phyloP scores from a whole-genome alignment of 345 rosid genomes.

The Citrus australasica region DNA sequence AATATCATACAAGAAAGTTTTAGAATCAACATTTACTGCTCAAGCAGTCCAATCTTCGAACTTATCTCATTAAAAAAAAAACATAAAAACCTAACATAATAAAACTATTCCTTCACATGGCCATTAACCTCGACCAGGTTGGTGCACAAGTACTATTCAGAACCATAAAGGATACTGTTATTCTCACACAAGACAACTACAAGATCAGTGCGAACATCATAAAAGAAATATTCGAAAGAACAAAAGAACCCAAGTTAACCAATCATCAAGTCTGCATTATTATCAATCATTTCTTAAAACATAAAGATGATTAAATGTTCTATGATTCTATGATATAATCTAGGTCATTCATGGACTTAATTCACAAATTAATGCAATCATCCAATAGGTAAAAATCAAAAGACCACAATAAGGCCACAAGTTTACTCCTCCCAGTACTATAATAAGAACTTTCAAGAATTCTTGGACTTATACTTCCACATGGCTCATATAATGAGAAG shows the following conservation, averaged over 20 bases:
- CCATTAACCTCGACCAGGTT: not conserved
- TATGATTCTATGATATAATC: not conserved
- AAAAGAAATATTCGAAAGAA: not conserved
- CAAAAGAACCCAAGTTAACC: not conserved
- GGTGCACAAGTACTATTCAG: not conserved
- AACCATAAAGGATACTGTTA: not conserved
- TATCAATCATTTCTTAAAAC: not conserved
- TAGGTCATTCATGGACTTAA: not conserved
- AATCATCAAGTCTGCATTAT: not conserved
- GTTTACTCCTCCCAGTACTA: not conserved
- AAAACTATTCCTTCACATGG: not conserved
- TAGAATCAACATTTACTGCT: not conserved
- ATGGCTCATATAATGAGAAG: not conserved
- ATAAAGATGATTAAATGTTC: not conserved
- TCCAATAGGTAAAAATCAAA: not conserved
- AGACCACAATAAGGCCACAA: not conserved
- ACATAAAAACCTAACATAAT: not conserved
- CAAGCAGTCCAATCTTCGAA: not conserved
- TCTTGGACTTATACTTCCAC: not conserved
- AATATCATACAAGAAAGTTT: not conserved
- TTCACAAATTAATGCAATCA: not conserved
- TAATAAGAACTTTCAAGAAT: not conserved
- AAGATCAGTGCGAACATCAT: not conserved
- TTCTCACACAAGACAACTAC: not conserved
- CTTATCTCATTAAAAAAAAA: not conserved